Evolutionary conservation across 2,329 filamentous ascomycete genomes (phyloP), one percentile per base, ranked within the genome.

Genomic region (Scopulariopsis brevicaulis): DNA sequence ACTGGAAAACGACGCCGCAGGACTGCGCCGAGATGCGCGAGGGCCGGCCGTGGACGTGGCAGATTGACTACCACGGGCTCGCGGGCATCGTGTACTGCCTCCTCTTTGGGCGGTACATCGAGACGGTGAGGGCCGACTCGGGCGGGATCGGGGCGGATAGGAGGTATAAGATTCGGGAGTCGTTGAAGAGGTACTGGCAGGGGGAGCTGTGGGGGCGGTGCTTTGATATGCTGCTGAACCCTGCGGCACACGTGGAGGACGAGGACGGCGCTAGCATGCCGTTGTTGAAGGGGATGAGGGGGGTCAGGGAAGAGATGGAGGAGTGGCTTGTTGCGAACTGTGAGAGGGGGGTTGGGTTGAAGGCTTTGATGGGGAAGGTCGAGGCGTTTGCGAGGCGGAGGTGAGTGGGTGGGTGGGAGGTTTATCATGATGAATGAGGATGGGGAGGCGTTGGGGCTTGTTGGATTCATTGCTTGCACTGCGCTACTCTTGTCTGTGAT

Each of bases 11-110:
- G 0, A 83, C 82, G 18, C 81, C 87, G 25, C 86, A 90, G 56
- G 94, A 99, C 72, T 99, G 94, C 71, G 87, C 89, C 20, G 94
- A 99, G 77, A 96, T 97, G 82, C 87, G 92, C 53, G 93, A 99
- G 73, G 82, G 90, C 59, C 82, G 93, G 1, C 91, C 92, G 0
- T 99, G 94, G 94, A 97, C 93, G 1, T 96, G 91, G 76, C 94
- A 99, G 70, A 90, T 96, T 63, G 94, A 99, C 74, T 95, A 97
- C 66, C 90, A 96, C 70, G 94, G 94, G 14, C 79, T 96, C 0
- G 94, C 94, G 0, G 91, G 90, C 4, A 89, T 90, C 25, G 77
- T 97, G 4, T 91, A 99, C 72, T 87, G 84, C 51, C 81, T 99
- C 64, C 81, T 99, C 3, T 99, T 96, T 68, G 93, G 94, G 11